These are phyloP conservation scores for Phytophthora sansomeana DNA, from an alignment of 352 stramenopile species.

Conservation along the genomic window DNA sequence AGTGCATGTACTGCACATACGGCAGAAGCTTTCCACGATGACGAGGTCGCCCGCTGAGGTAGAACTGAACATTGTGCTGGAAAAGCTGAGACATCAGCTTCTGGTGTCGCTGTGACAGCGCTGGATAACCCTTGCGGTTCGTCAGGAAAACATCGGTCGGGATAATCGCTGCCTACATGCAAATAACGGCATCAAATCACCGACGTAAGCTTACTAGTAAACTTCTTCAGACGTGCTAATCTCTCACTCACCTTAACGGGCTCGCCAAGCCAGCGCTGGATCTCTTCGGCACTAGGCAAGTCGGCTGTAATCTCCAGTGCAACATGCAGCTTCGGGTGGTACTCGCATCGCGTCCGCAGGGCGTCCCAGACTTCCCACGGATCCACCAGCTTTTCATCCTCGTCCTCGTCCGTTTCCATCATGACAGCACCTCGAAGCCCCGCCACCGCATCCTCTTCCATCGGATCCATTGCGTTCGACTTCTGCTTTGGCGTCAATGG, in stretches of 20 bases:
- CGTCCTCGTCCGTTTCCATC: slow-evolving; percentile 38
- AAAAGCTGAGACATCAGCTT: slow-evolving; percentile 76
- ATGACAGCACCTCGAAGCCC: slow-evolving; percentile 28
- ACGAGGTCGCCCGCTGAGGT: slow-evolving; percentile 79
- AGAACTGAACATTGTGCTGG: slow-evolving; percentile 88
- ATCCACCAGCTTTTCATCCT: slow-evolving; percentile 45
- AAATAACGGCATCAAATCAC: slow-evolving; percentile 5
- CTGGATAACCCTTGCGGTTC: slow-evolving; percentile 96
- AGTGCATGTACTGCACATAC: slow-evolving; percentile 96
- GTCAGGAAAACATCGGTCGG: slow-evolving; percentile 94
- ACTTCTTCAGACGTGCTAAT: no score
- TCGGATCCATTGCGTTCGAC: slow-evolving; percentile 22
- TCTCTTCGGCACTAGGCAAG: slow-evolving; percentile 63
- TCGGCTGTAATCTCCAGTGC: slow-evolving; percentile 89
- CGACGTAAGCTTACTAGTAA: not conserved
- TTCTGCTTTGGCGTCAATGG: slow-evolving; percentile 54
- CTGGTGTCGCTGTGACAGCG: slow-evolving; percentile 95
- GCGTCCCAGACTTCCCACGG: slow-evolving; percentile 83
- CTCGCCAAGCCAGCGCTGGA: slow-evolving; percentile 90
- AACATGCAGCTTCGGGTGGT: slow-evolving; percentile 82
- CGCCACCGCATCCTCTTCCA: slow-evolving; percentile 22
- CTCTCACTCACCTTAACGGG: slow-evolving; percentile 71
- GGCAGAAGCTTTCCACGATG: slow-evolving; percentile 78
- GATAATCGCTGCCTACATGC: slow-evolving; percentile 83
- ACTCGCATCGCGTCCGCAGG: slow-evolving; percentile 86